Base-by-base conservation (phyloP, 2,329 filamentous ascomycete genomes). In the Claviceps pazoutovae region DNA sequence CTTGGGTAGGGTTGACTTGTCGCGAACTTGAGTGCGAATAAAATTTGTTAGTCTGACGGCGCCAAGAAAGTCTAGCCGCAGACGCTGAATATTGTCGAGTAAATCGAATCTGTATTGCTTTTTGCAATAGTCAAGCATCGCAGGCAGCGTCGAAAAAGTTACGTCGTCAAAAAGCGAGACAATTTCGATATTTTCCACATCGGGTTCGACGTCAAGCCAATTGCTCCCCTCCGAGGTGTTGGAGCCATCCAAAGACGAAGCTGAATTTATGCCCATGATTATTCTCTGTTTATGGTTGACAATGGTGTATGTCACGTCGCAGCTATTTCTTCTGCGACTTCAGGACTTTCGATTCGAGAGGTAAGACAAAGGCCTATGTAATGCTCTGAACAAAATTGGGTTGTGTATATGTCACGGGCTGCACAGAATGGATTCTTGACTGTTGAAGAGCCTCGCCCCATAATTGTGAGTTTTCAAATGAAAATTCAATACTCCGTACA, bases 31-130 rank as follows among this genome's bases (percentile, higher is more conserved):
- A 54, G 68, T 66, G 54, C 78, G 75, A 51, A 81, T 72, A 59
- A 80, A 88, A 64, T 90, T 90, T 63, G 89, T 80, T 37, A 90
- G 71, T 66, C 83, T 88, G 59, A 90, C 79, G 54, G 75, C 79
- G 30, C 80, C 84, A 54, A 88, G 75, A 58, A 89, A 88, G 61
- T 90, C 85, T 45, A 89, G 72, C 21, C 70, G 74, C 62, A 80
- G 65, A 21, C 67, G 69, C 53, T 79, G 76, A 53, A 80, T 72
- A 37, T 79, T 70, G 50, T 72, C 75, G 50, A 81, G 62, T 54
- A 90, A 78, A 65, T 89, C 84, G 59, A 90, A 85, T 30, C 68
- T 67, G 61, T 83, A 73, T 58, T 78, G 79, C 48, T 82, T 73
- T 60, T 78, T 83, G 74, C 81, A 85, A 62, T 88, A 73, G 38